Conservation (phyloP, 2,329 filamentous ascomycete genomes). For the Paecilomyces sp. region DNA sequence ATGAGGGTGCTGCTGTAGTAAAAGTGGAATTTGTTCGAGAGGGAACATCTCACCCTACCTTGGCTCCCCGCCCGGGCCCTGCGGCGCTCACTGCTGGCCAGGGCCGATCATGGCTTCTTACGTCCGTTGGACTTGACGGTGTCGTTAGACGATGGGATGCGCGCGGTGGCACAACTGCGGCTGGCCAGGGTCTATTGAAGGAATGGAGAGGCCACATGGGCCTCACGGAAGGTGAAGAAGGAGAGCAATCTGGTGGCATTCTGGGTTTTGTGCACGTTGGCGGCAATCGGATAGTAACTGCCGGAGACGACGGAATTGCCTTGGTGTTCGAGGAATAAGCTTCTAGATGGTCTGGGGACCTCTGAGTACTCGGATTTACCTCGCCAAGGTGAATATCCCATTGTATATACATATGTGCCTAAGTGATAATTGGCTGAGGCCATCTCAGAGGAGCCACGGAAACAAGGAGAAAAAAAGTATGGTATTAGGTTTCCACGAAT, state of each 20-base stretch:
- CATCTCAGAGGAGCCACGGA: not conserved
- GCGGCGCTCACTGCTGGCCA: slow-evolving; percentile 20
- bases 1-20: slow-evolving; percentile 84
- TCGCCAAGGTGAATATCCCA: not conserved
- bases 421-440: not conserved
- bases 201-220: slow-evolving; percentile 80
- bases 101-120: slow-evolving; percentile 62
- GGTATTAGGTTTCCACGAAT: not conserved
- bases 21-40: slow-evolving; percentile 77
- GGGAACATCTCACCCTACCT: slow-evolving; percentile 28
- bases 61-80: slow-evolving; percentile 16
- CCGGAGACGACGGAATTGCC: slow-evolving; percentile 67
- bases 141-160: slow-evolving; percentile 85
- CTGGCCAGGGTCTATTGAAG: slow-evolving; percentile 63
- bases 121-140: slow-evolving; percentile 86
- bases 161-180: slow-evolving; percentile 58
- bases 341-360: not conserved
- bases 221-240: slow-evolving; percentile 47
- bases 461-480: not conserved
- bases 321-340: slow-evolving; percentile 38
- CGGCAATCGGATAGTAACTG: slow-evolving; percentile 71
- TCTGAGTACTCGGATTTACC: not conserved
- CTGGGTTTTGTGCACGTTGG: slow-evolving; percentile 81
- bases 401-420: not conserved
- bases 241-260: slow-evolving; percentile 74